phyloP scores from a whole-genome alignment of 1,139 yeast genomes.

The Yamadazyma oceani region DNA sequence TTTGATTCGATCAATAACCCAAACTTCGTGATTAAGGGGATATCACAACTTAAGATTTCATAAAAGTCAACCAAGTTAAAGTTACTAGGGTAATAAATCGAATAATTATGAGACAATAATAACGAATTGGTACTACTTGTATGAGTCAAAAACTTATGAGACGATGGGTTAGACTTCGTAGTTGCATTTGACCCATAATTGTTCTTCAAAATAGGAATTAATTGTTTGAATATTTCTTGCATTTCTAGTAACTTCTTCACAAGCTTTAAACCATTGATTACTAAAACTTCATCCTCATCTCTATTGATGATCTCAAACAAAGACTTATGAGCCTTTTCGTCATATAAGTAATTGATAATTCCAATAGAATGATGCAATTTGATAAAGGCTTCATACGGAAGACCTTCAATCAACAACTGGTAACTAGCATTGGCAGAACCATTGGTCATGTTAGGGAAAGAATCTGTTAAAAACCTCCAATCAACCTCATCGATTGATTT shows the following conservation, averaged over 20 bases:
- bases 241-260: slow-evolving; percentile 50
- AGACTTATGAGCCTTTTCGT: slow-evolving; percentile 54
- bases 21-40: slow-evolving; percentile 68
- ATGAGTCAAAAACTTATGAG: not conserved
- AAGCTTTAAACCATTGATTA: slow-evolving; percentile 36
- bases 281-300: slow-evolving; percentile 53
- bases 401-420: slow-evolving; percentile 14
- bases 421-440: slow-evolving; percentile 48
- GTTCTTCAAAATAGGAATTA: slow-evolving; percentile 29
- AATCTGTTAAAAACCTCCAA: slow-evolving; percentile 55
- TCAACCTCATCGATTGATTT: slow-evolving; percentile 62
- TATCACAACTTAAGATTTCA: slow-evolving; percentile 68
- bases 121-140: slow-evolving; percentile 23
- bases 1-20: slow-evolving; percentile 68
- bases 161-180: too few species aligned
- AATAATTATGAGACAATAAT: slow-evolving; percentile 15
- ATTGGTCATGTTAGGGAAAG: slow-evolving; percentile 28
- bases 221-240: slow-evolving; percentile 43
- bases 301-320: slow-evolving; percentile 51
- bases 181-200: slow-evolving; percentile 12
- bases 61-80: slow-evolving; percentile 63
- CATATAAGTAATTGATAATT: slow-evolving; percentile 59
- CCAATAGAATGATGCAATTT: slow-evolving; percentile 71
- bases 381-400: slow-evolving; percentile 36
- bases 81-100: slow-evolving; percentile 48